Evolutionary conservation across 2,329 filamentous ascomycete genomes (phyloP), one percentile per base, ranked within the genome.

Genomic region (Sordariomycetes sp.): DNA sequence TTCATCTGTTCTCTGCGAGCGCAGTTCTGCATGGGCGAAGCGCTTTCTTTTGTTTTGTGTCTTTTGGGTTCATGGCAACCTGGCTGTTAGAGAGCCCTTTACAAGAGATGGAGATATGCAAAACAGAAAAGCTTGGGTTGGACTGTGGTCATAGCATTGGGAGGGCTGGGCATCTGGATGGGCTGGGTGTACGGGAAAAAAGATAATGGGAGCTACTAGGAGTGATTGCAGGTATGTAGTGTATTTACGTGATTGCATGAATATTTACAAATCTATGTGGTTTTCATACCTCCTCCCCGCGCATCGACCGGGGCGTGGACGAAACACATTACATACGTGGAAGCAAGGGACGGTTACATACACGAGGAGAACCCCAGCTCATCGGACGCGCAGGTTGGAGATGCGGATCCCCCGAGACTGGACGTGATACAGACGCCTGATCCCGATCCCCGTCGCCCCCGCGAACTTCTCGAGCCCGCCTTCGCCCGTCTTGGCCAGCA

Each of bases 331-430:
- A 50, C 20, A 50, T 20, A 24, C n/a, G 22, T n/a, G 6, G 40
- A 46, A 46, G 18, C 37, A 20, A 48, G 28, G 28, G 28, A 32
- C 4, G 28, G 28, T 32, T 7, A n/a, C 10, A 12, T 32, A 16
- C 24, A 48, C 52, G 25, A 56, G 10, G 12, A 46, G 46, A 18
- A 55, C 34, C 40, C 12, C 43, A 24, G 57, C 53, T 55, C 7
- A 75, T 59, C 16, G 95, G 83, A 65, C 91, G 77, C 64, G 96
- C 74, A 75, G 53, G 35, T 97, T 97, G 54, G 79, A 81, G 65
- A 97, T 89, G 62, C 81, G 78, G 52, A 91, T 72, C 0, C 91
- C 92, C 70, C 93, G 86, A 62, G 90, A 95, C 67, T 88, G 83
- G 51, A 97, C 84, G 66, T 83, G 83, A 70, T 91, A 97, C 65